These are phyloP conservation scores for Saccharomycopsis sp. DNA, from an alignment of 805 yeast species.

Conservation along the genomic window DNA sequence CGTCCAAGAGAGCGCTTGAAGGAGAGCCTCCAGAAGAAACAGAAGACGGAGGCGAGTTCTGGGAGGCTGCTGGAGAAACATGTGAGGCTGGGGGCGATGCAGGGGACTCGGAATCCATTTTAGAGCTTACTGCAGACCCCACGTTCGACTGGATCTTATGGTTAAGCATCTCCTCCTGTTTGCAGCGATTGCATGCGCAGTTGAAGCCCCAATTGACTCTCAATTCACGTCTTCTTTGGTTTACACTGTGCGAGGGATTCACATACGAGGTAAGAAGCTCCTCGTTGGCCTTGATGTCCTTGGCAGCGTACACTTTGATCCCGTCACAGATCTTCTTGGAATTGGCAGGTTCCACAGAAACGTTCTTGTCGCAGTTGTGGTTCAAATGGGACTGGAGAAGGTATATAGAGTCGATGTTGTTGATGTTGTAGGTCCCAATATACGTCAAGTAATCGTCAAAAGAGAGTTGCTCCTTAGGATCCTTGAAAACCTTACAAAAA, in stretches of 20 bases:
- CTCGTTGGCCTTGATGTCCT: constrained; percentile 54
- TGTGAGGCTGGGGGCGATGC: constrained; percentile 17
- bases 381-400: constrained; percentile 63
- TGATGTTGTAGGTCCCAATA: constrained; percentile 69
- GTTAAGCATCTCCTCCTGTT: constrained; percentile 40
- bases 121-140: constrained; percentile 18
- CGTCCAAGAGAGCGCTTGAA: not conserved
- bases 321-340: constrained; percentile 37
- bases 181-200: constrained; percentile 63
- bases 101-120: not conserved
- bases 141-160: constrained; percentile 41
- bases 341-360: constrained; percentile 42
- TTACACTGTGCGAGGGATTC: constrained; percentile 54
- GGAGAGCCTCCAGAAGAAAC: not conserved
- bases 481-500: constrained; percentile 41
- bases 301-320: constrained; percentile 51
- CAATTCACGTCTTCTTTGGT: constrained; percentile 56
- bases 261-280: constrained; percentile 68
- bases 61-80: not conserved
- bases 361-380: constrained; percentile 72
- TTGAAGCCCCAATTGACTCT: constrained; percentile 75
- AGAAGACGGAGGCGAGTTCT: not conserved
- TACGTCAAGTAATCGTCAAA: constrained; percentile 52
- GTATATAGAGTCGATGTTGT: constrained; percentile 60
- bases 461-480: constrained; percentile 27